Percentiles rank a stretch among this genome's conserved stretches.
These are phyloP conservation scores for Cadophora malorum DNA, from an alignment of 2,329 filamentous ascomycete species.

Conservation along the genomic window DNA sequence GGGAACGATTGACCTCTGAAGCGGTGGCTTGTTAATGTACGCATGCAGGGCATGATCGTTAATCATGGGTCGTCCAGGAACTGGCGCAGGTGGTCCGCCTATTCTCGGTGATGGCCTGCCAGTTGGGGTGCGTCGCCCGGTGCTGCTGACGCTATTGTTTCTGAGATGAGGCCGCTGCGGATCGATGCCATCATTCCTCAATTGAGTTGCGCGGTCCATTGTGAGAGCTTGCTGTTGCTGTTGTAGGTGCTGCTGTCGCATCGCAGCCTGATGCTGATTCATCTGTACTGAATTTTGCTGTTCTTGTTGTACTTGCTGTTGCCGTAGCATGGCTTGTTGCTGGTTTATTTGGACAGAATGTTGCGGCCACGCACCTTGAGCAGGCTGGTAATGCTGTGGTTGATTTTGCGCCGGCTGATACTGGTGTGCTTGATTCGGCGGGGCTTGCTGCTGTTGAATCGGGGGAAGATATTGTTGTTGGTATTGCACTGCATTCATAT, in stretches of 20 bases:
- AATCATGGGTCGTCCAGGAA: neutral
- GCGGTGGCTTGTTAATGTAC: constrained; percentile 29
- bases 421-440: constrained; percentile 14
- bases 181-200: constrained; percentile 28
- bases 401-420: constrained; percentile 19
- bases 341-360: neutral
- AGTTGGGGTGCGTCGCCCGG: constrained; percentile 28
- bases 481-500: constrained; percentile 15
- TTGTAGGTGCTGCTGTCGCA: constrained; percentile 21
- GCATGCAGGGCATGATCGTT: neutral
- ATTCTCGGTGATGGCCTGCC: constrained; percentile 9
- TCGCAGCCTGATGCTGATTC: neutral
- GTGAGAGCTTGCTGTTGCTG: constrained; percentile 28
- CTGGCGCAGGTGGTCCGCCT: neutral
- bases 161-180: constrained; percentile 27
- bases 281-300: constrained; percentile 26
- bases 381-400: constrained; percentile 25
- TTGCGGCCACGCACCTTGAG: constrained; percentile 19
- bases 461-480: constrained; percentile 18
- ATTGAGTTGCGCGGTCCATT: constrained; percentile 30
- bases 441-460: constrained; percentile 17
- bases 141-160: constrained; percentile 33
- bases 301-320: constrained; percentile 21
- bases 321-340: constrained; percentile 5
- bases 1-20: constrained; percentile 47